Percentiles rank a stretch among this genome's conserved stretches.
These are phyloP conservation scores for Osmanthus fragrans DNA, from an alignment of 257 asterid species.

Conservation along the genomic window DNA sequence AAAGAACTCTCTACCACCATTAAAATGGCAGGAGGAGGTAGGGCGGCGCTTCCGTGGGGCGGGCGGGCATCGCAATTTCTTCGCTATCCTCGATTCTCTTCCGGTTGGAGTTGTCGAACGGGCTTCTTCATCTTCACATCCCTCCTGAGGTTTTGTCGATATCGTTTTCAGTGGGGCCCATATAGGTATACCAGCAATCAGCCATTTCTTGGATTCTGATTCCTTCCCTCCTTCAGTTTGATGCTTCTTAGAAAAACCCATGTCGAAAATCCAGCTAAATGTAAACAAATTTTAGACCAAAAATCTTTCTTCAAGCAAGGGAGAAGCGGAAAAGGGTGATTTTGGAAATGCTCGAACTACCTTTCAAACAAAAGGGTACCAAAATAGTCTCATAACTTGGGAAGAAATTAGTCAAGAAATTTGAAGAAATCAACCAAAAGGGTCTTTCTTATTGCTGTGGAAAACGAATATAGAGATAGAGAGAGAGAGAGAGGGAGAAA, in stretches of 20 bases:
- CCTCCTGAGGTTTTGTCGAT: slow-evolving; percentile 32
- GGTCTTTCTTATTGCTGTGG: slow-evolving; percentile 11
- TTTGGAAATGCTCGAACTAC: not conserved
- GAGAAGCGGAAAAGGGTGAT: not conserved
- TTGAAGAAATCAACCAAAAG: slow-evolving; percentile 30
- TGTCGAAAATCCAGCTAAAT: not conserved
- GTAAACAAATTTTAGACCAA: not conserved
- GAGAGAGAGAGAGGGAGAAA: not conserved
- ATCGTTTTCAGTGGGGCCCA: slow-evolving; percentile 38
- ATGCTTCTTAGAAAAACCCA: slow-evolving; percentile 38
- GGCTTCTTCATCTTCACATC: slow-evolving; percentile 28
- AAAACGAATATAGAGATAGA: not conserved
- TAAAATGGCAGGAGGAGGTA: slow-evolving; percentile 46
- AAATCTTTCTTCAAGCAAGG: not conserved
- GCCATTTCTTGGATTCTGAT: slow-evolving; percentile 35
- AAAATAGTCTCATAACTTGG: not conserved
- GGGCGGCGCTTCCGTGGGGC: slow-evolving; percentile 93
- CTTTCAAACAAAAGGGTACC: not conserved
- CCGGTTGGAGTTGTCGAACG: slow-evolving; percentile 79
- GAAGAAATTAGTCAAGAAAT: slow-evolving; percentile 11
- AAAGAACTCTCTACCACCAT: slow-evolving; percentile 62
- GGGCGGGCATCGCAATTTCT: slow-evolving; percentile 59
- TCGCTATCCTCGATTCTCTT: slow-evolving; percentile 68
- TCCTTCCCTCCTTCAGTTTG: slow-evolving; percentile 34
- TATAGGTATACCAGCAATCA: slow-evolving; percentile 37